Evolutionary conservation across 2,329 filamentous ascomycete genomes (phyloP).

Genomic region (Stemphylium vesicarium): DNA sequence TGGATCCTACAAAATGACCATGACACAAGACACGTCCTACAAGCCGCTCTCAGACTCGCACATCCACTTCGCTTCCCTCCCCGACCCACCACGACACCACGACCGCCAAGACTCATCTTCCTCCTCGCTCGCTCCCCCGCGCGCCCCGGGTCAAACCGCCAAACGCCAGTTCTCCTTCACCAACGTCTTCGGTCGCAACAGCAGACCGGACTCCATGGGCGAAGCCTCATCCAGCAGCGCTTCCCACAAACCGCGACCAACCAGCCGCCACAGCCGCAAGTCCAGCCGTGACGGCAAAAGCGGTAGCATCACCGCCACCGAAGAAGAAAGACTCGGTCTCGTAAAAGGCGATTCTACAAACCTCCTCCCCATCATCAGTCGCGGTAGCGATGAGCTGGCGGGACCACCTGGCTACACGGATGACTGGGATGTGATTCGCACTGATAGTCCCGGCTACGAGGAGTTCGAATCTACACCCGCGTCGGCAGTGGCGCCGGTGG

Average conservation of each 20-base stretch:
- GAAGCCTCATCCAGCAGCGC: constrained; percentile 20
- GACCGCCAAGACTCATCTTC: constrained; percentile 52
- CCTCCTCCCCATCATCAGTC: constrained; percentile 37
- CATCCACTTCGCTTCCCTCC: constrained; percentile 54
- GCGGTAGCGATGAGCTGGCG: constrained; percentile 19
- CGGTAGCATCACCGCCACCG: constrained; percentile 64
- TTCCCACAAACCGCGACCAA: constrained; percentile 20
- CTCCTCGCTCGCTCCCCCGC: constrained; percentile 58
- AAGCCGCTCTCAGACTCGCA: constrained; percentile 55
- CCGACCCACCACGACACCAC: constrained; percentile 40
- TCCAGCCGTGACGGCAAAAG: constrained; percentile 42
- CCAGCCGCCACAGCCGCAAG: constrained; percentile 39
- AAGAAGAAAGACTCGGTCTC: constrained; percentile 82
- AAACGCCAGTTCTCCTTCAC: constrained; percentile 92
- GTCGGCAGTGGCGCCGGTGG: too few relatives aligned
- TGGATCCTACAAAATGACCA: constrained; percentile 54
- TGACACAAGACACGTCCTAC: constrained; percentile 51
- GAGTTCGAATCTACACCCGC: too few relatives aligned
- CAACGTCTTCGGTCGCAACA: constrained; percentile 71
- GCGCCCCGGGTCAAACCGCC: constrained; percentile 61
- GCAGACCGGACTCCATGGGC: constrained; percentile 35
- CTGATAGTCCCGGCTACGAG: constrained; percentile 15
- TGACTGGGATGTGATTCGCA: constrained; percentile 21
- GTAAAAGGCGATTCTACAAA: constrained; percentile 72
- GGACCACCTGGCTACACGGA: constrained; percentile 23